These are phyloP conservation scores for Fusarium compactum DNA, from an alignment of 2,329 filamentous ascomycete species.

Conservation along the genomic window DNA sequence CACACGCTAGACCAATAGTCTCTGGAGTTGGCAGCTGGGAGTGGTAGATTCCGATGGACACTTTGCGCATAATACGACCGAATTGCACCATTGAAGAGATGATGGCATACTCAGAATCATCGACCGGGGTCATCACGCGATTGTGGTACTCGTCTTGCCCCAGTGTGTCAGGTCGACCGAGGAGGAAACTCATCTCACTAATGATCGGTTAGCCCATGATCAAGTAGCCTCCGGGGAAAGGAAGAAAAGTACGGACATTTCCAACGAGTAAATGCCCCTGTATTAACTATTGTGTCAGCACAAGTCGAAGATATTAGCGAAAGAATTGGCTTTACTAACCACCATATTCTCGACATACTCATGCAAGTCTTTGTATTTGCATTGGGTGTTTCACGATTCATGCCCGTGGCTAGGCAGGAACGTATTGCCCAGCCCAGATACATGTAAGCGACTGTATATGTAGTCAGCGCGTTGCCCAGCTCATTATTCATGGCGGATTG, in stretches of 20 bases:
- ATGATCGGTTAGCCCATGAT: background rate
- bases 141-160: conserved; percentile 16
- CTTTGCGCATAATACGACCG: background rate
- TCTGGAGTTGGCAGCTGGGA: background rate
- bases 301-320: background rate
- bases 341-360: conserved; percentile 13
- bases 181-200: conserved; percentile 10
- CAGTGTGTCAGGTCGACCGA: conserved; percentile 13
- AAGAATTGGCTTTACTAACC: background rate
- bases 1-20: background rate
- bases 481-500: background rate
- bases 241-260: background rate
- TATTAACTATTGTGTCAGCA: background rate
- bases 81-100: conserved; percentile 13
- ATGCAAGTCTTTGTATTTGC: background rate
- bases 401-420: background rate
- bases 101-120: conserved; percentile 14
- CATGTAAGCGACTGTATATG: conserved; percentile 6
- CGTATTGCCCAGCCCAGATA: conserved; percentile 16
- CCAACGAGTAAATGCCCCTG: conserved; percentile 12
- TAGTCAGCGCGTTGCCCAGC: background rate
- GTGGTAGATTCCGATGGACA: conserved; percentile 8
- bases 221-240: background rate
- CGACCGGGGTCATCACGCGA: background rate
- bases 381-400: conserved; percentile 8